A percentile compares a stretch with the other conserved stretches of the same genome.
phyloP scores from a whole-genome alignment of 2,329 filamentous ascomycete species.

The Aphanoascus verrucosus region DNA sequence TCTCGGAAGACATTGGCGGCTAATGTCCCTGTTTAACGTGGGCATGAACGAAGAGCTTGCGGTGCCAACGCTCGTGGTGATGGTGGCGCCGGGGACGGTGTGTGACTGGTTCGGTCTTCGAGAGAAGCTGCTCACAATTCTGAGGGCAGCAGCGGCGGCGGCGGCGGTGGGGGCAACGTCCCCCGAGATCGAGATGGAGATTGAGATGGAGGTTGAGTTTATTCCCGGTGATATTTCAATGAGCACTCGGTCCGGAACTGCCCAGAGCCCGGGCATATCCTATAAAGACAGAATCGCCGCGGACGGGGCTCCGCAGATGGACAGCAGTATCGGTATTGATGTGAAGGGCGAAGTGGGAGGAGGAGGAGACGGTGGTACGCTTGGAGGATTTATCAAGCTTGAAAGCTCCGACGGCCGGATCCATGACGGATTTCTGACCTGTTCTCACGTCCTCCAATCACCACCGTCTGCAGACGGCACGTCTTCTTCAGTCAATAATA shows the following conservation, averaged over 20 bases:
- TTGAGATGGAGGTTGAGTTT: constrained; percentile 14
- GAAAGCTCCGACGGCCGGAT: not conserved
- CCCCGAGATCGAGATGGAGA: too few species aligned
- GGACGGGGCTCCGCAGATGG: constrained; percentile 2
- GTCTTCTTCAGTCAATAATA: not conserved
- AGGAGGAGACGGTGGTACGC: constrained; percentile 11
- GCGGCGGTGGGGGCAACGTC: too few species aligned
- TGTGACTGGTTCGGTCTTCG: constrained; percentile 10
- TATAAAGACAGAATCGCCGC: not conserved
- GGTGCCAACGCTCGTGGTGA: constrained; percentile 10
- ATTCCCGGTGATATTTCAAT: constrained; percentile 9
- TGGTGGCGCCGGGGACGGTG: constrained; percentile 1
- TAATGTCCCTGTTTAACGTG: constrained; percentile 8
- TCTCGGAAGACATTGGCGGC: constrained; percentile 1
- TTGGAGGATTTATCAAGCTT: constrained; percentile 16
- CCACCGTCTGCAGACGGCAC: not conserved
- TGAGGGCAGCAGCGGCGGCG: not conserved
- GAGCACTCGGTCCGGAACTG: not conserved
- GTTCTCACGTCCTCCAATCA: constrained; percentile 10
- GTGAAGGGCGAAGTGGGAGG: constrained; percentile 8
- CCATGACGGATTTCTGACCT: constrained; percentile 14
- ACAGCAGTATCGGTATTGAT: constrained; percentile 13
- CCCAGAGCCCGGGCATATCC: not conserved
- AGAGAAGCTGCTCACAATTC: not conserved
- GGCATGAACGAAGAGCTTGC: not conserved